These are phyloP conservation scores for Eucalyptus cloeziana DNA, from an alignment of 345 rosid species.

Conservation along the genomic window DNA sequence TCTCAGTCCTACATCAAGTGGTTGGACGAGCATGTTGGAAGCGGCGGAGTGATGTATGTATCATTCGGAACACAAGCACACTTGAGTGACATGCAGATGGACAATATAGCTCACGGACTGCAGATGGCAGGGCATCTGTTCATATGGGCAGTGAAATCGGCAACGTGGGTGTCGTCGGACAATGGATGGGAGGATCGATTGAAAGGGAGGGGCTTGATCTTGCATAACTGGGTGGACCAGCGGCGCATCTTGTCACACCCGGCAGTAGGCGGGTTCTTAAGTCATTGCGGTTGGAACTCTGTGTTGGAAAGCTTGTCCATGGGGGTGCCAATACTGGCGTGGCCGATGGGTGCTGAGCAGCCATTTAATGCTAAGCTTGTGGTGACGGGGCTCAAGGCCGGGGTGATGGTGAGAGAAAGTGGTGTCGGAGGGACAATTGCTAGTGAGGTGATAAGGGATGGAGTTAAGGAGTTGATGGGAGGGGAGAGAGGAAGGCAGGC, in stretches of 20 bases:
- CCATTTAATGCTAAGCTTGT: slow-evolving; percentile 9
- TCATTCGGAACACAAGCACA: slow-evolving; percentile 1
- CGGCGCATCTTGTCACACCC: not conserved
- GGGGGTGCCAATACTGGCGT: slow-evolving; percentile 11
- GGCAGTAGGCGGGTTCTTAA: not conserved
- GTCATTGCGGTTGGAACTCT: slow-evolving; percentile 9
- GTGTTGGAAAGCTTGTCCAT: slow-evolving; percentile 5
- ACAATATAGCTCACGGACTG: not conserved
- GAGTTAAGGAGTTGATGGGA: slow-evolving; percentile 6
- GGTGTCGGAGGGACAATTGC: not conserved
- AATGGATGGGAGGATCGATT: not conserved
- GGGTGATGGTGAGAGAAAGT: not conserved
- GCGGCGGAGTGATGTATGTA: not conserved
- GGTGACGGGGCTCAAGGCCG: not conserved
- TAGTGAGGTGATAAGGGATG: not conserved
- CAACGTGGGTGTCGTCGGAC: not conserved
- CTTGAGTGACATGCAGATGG: not conserved
- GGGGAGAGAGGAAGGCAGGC: slow-evolving; percentile 4
- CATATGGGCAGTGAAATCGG: not conserved
- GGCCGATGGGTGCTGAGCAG: slow-evolving; percentile 11
- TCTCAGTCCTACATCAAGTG: not conserved
- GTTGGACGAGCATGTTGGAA: not conserved
- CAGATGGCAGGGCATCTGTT: not conserved
- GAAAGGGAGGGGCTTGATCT: not conserved
- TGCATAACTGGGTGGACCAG: not conserved